phyloP scores from a whole-genome alignment of 106 monocot species.

The Cymbidium sinense region DNA sequence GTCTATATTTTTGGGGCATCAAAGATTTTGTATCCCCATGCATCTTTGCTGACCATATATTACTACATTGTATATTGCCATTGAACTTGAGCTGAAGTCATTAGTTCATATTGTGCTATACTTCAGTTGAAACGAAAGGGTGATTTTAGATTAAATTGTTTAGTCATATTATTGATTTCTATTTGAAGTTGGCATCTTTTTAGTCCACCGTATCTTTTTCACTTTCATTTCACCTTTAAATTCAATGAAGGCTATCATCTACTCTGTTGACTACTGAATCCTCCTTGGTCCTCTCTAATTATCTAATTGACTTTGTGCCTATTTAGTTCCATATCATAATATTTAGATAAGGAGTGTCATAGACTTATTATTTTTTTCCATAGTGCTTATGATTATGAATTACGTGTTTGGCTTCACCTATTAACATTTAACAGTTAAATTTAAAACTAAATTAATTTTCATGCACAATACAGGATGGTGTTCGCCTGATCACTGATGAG shows the following conservation, averaged over 20 bases:
- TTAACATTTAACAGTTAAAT: background rate
- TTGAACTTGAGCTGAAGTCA: no score
- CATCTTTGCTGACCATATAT: no score
- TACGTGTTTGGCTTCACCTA: background rate
- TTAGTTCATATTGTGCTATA: no score
- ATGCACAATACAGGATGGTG: conserved; percentile 34
- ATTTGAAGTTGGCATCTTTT: no score
- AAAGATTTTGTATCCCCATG: no score
- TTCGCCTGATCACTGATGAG: conserved; percentile 24
- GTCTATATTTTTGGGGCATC: no score
- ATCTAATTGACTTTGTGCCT: background rate
- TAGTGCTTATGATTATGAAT: background rate
- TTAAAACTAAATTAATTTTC: background rate
- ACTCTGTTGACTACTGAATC: background rate
- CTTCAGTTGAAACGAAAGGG: no score
- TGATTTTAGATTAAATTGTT: no score
- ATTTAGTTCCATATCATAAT: background rate
- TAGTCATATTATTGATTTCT: no score
- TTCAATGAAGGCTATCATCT: background rate
- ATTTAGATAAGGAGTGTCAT: background rate
- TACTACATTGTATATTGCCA: no score
- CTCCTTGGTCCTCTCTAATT: background rate
- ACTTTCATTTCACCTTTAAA: background rate
- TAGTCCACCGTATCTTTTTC: no score
- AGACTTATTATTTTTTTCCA: background rate